Evolutionary conservation across 768 basidiomycete species (phyloP).

Genomic region (Pisolithus microcarpus): DNA sequence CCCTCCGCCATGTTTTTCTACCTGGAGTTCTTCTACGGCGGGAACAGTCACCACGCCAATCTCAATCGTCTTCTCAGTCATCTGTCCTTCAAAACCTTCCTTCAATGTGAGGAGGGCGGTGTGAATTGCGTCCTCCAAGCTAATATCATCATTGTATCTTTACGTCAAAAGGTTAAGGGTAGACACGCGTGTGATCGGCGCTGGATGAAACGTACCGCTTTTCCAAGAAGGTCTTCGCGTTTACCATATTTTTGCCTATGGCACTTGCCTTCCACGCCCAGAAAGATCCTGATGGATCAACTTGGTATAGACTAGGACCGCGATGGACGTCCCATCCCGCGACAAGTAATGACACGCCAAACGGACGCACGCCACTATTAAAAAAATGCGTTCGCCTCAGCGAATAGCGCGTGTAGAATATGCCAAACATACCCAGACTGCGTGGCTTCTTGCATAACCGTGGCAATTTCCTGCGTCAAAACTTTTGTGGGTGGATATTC

Average conservation of each 20-base stretch:
- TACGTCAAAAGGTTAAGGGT: conserved; percentile 13
- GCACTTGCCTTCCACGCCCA: conserved; percentile 99
- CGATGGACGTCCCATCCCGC: conserved; percentile 94
- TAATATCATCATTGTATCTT: conserved; percentile 99
- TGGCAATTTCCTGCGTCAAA: conserved; percentile 94
- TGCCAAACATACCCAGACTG: conserved; percentile 78
- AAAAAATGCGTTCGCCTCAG: conserved; percentile 27
- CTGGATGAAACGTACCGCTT: conserved; percentile 65
- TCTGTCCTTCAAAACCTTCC: conserved; percentile 99
- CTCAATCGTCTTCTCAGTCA: conserved; percentile 99
- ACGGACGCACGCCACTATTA: conserved; percentile 94
- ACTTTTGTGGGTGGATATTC: conserved; percentile 97
- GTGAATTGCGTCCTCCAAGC: conserved; percentile 97
- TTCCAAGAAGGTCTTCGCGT: conserved; percentile 98
- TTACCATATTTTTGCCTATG: conserved; percentile 99
- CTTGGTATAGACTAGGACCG: conserved; percentile 97
- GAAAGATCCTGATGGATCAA: conserved; percentile 97
- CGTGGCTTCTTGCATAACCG: conserved; percentile 97
- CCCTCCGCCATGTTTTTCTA: conserved; percentile 60
- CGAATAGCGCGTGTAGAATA: conserved; percentile 17
- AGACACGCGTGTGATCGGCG: conserved; percentile 13
- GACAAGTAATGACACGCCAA: conserved; percentile 93
- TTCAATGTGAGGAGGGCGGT: conserved; percentile 96
- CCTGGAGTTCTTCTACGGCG: conserved; percentile 48
- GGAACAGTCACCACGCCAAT: conserved; percentile 94